Percentiles rank a stretch among this genome's conserved stretches.
These are phyloP conservation scores for Komagataella ulmi DNA, from an alignment of 805 yeast genomes.

Conservation along the genomic window DNA sequence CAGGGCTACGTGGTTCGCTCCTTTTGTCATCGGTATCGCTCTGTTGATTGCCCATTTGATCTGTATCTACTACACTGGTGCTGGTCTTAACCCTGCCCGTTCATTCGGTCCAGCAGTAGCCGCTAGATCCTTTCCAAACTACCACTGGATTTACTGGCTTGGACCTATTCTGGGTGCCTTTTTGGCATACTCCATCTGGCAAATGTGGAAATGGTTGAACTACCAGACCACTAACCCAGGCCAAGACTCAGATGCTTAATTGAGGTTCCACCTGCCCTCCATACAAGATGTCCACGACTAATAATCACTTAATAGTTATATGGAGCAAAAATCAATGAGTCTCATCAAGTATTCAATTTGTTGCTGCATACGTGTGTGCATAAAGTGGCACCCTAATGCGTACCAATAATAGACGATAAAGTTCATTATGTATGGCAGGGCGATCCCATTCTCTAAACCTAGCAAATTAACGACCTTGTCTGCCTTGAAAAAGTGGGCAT, in stretches of 20 bases:
- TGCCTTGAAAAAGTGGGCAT: too few relatives aligned
- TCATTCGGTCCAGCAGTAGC: conserved; percentile 43
- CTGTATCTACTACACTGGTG: conserved; percentile 38
- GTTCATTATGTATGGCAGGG: neutral
- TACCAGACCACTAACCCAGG: conserved; percentile 62
- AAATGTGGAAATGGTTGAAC: conserved; percentile 47
- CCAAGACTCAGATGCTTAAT: conserved; percentile 41
- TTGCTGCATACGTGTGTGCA: neutral
- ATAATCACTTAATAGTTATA: neutral
- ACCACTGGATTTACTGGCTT: conserved; percentile 90
- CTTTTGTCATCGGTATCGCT: conserved; percentile 45
- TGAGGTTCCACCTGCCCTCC: neutral
- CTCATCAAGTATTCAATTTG: neutral
- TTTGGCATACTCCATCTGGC: conserved; percentile 57
- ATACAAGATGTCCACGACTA: neutral
- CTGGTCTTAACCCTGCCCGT: conserved; percentile 40
- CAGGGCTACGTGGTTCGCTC: conserved; percentile 31
- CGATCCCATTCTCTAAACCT: neutral
- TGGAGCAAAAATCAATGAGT: neutral
- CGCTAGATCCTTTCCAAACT: conserved; percentile 63
- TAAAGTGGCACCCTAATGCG: neutral
- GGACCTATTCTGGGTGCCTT: conserved; percentile 70
- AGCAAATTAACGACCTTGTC: too few relatives aligned
- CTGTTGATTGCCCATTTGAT: conserved; percentile 28
- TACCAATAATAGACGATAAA: neutral